phyloP scores from a whole-genome alignment of 805 yeast genomes.

The Spathaspora girioi region DNA sequence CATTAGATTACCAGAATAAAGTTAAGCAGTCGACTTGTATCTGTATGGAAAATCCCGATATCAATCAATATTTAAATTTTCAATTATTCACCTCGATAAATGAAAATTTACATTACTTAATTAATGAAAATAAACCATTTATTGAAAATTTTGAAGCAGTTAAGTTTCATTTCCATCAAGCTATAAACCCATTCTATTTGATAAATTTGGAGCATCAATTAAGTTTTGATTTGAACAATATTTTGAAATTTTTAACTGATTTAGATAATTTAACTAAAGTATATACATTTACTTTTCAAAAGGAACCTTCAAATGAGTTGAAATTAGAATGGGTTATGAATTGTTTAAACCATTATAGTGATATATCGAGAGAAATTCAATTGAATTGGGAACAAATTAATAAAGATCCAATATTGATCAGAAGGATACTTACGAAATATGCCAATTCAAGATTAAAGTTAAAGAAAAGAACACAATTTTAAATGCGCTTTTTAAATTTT shows the following conservation, averaged over 20 bases:
- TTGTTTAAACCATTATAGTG: constrained; percentile 10
- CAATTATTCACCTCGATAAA: constrained; percentile 2
- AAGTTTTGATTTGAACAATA: constrained; percentile 7
- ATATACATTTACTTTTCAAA: constrained; percentile 14
- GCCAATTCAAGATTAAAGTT: constrained; percentile 1
- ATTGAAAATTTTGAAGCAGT: constrained; percentile 14
- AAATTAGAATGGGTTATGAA: constrained; percentile 19
- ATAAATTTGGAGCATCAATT: constrained; percentile 14
- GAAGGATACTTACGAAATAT: constrained; percentile 6
- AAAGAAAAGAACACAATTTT: background rate
- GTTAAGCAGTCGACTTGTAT: background rate
- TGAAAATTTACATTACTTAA: constrained; percentile 1
- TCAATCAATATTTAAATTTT: constrained; percentile 8
- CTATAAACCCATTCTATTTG: constrained; percentile 14
- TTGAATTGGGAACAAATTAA: constrained; percentile 14
- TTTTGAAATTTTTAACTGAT: constrained; percentile 13
- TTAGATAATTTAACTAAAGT: constrained; percentile 14
- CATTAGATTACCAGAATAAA: constrained; percentile 4
- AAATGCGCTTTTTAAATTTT: background rate
- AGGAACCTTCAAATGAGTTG: constrained; percentile 11
- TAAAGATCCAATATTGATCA: constrained; percentile 4
- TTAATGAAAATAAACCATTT: background rate
- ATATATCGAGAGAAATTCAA: constrained; percentile 10
- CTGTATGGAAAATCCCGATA: constrained; percentile 5
- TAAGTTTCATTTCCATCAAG: constrained; percentile 14